A percentile compares a stretch with the other conserved stretches of the same genome.
Evolutionary conservation across 2,329 filamentous ascomycete genomes (phyloP).

Genomic region (Pseudogymnoascus sp.): DNA sequence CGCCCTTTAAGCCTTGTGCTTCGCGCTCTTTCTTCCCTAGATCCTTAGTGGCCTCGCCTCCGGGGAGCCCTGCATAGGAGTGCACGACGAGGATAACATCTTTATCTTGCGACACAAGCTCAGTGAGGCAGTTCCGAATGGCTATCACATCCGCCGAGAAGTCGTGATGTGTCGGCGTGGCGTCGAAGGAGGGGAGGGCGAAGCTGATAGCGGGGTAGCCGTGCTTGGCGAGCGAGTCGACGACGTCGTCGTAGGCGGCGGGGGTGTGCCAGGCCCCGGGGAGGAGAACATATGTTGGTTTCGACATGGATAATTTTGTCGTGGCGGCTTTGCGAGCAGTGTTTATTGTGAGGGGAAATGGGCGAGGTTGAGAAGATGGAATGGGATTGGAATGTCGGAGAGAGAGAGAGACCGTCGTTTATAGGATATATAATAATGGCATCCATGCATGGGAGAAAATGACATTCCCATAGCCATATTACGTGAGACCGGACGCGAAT

Average conservation of each 20-base stretch:
- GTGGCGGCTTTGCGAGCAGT: background rate
- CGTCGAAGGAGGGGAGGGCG: slow-evolving; percentile 11
- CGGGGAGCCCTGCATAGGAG: slow-evolving; percentile 22
- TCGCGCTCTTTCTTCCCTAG: slow-evolving; percentile 22
- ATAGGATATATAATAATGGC: background rate
- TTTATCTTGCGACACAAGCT: slow-evolving; percentile 9
- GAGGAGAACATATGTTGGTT: background rate
- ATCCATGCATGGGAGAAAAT: background rate
- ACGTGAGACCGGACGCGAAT: background rate
- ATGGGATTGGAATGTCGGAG: background rate
- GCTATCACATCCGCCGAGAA: slow-evolving; percentile 14
- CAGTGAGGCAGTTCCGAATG: slow-evolving; percentile 2
- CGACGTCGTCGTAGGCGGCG: background rate
- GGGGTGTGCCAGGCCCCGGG: background rate
- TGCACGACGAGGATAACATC: slow-evolving; percentile 25
- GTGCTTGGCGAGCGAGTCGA: background rate
- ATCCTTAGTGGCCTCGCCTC: slow-evolving; percentile 22
- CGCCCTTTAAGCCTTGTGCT: background rate
- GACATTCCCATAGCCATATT: background rate
- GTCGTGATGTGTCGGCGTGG: slow-evolving; percentile 10
- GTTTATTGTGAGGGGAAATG: background rate
- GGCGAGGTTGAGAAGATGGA: background rate
- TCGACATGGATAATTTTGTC: background rate
- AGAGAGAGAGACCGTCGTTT: background rate
- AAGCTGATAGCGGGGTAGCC: background rate